phyloP scores from a whole-genome alignment of 352 stramenopile genomes.

The Phytophthora citrophthora region DNA sequence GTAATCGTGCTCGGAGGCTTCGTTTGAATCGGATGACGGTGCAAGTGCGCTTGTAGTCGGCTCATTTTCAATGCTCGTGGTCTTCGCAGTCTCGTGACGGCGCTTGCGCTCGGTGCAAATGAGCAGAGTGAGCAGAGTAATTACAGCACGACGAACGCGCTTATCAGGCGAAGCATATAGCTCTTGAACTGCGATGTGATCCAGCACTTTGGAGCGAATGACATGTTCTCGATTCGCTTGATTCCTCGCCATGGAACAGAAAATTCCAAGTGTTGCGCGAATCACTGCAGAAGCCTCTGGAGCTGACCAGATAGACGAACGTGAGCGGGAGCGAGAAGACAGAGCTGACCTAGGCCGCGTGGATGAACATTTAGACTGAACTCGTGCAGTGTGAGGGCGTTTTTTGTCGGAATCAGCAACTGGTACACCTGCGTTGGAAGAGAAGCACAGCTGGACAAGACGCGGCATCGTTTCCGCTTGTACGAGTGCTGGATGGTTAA shows the following conservation, averaged over 20 bases:
- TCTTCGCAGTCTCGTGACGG: not conserved
- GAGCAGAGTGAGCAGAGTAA: slow-evolving; percentile 62
- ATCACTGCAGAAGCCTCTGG: slow-evolving; percentile 30
- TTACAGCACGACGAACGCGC: slow-evolving; percentile 58
- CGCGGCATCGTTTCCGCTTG: slow-evolving; percentile 49
- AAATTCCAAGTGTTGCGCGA: slow-evolving; percentile 56
- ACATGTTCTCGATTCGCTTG: slow-evolving; percentile 59
- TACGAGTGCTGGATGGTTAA: slow-evolving; percentile 61
- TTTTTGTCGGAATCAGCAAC: slow-evolving; percentile 5
- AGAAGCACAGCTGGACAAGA: slow-evolving; percentile 65
- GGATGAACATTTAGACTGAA: slow-evolving; percentile 2
- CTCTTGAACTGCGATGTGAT: slow-evolving; percentile 56
- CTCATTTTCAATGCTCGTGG: not conserved
- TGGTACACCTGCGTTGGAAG: slow-evolving; percentile 4
- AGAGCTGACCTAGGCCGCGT: slow-evolving; percentile 22
- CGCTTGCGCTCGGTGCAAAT: slow-evolving; percentile 67
- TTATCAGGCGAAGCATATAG: slow-evolving; percentile 72
- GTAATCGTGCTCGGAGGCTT: slow-evolving; percentile 48
- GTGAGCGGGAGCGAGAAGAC: slow-evolving; percentile 5
- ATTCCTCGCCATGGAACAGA: slow-evolving; percentile 71
- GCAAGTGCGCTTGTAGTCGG: not conserved
- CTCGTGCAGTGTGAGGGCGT: slow-evolving; percentile 24
- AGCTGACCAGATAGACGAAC: slow-evolving; percentile 21
- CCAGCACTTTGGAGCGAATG: slow-evolving; percentile 67
- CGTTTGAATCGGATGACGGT: not conserved